Percentiles rank a stretch among this genome's conserved stretches.
phyloP scores from a whole-genome alignment of 306 rosid genomes.

The Gleditsia sinensis region DNA sequence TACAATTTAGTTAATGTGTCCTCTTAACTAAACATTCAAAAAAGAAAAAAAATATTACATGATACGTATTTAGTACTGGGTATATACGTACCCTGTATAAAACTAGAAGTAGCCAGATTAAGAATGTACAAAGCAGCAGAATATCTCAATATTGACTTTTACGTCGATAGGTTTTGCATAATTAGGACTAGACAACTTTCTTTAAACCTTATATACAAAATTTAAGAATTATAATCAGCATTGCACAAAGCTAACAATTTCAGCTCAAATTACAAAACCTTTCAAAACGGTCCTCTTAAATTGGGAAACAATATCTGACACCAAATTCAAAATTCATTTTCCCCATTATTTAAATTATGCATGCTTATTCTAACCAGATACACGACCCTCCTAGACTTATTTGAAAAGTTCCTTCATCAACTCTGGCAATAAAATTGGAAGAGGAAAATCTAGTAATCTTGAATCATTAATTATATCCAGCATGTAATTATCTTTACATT shows the following conservation, averaged over 20 bases:
- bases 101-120: too few species aligned
- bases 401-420: background rate
- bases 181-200: background rate
- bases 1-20: too few species aligned
- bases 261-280: background rate
- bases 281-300: too few species aligned
- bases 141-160: background rate
- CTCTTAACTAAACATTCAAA: too few species aligned
- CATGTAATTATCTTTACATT: too few species aligned
- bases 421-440: too few species aligned
- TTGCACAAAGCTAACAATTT: too few species aligned
- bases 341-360: background rate
- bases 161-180: background rate
- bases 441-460: too few species aligned
- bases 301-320: background rate
- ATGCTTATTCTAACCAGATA: background rate
- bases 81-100: too few species aligned
- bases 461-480: too few species aligned
- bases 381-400: background rate
- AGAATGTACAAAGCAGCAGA: constrained; percentile 4
- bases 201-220: background rate
- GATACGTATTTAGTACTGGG: too few species aligned
- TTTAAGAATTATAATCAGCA: background rate
- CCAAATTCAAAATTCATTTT: background rate
- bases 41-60: too few species aligned